phyloP scores from a whole-genome alignment of 305 asterid genomes.

The Solanum hybrid region DNA sequence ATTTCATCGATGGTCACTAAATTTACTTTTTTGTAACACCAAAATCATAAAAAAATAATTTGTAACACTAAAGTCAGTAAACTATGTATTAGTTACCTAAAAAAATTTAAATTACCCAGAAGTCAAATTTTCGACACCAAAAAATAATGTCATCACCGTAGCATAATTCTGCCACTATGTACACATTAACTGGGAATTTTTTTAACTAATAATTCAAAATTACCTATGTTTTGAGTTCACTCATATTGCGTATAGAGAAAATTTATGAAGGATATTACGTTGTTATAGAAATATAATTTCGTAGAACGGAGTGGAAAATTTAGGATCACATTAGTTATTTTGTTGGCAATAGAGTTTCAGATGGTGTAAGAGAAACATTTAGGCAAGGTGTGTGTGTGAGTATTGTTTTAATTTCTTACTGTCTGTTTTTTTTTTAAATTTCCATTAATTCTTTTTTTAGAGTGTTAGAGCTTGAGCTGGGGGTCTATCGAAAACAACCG shows the following conservation, averaged over 20 bases:
- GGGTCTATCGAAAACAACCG: no score
- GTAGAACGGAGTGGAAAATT: neutral
- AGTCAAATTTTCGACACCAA: neutral
- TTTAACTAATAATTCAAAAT: neutral
- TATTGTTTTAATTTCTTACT: neutral
- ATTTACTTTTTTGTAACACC: neutral
- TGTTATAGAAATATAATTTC: no score
- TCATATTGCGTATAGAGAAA: neutral
- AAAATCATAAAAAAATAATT: neutral
- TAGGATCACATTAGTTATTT: neutral
- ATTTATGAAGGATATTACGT: neutral
- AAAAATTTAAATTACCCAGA: neutral
- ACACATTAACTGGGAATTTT: neutral
- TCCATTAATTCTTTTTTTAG: no score
- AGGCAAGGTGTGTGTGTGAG: neutral
- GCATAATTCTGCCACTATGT: neutral
- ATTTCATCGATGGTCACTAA: neutral
- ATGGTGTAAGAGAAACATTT: neutral
- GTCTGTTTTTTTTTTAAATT: neutral
- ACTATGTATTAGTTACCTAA: neutral
- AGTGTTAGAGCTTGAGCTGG: neutral
- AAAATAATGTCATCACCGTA: neutral
- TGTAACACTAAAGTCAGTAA: neutral
- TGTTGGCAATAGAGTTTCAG: neutral
- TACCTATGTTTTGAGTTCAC: neutral